Evolutionary conservation across 495 filamentous ascomycete genomes (phyloP).

Genomic region (Immersiella caudata): DNA sequence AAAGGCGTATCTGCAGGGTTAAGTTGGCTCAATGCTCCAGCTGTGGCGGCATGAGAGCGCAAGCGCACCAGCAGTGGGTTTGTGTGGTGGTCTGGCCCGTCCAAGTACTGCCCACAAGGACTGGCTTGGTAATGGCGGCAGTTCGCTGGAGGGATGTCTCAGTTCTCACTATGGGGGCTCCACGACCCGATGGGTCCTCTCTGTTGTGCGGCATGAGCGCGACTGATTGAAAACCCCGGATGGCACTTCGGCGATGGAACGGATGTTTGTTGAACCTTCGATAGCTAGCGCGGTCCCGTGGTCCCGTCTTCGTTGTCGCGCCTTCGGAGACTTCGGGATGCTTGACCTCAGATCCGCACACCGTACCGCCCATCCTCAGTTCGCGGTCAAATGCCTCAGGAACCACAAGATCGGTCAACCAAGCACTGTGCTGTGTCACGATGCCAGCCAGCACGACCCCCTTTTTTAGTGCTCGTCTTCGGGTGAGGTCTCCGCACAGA

Average conservation of each 20-base stretch:
- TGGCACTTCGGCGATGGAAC: not conserved
- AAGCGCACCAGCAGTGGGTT: not conserved
- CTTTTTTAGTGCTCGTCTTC: slow-evolving; percentile 15
- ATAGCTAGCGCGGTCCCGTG: not conserved
- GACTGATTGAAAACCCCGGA: not conserved
- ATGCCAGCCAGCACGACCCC: not conserved
- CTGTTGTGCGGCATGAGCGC: too few relatives aligned
- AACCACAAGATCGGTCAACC: not conserved
- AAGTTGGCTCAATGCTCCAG: slow-evolving; percentile 12
- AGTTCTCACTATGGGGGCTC: not conserved
- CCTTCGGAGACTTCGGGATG: not conserved
- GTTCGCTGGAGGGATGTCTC: not conserved
- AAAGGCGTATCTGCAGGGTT: slow-evolving; percentile 11
- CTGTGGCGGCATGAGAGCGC: not conserved
- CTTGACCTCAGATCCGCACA: not conserved
- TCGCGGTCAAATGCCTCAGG: not conserved
- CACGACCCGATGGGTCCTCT: not conserved
- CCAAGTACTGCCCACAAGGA: not conserved
- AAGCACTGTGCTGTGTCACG: slow-evolving; percentile 14
- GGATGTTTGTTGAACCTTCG: not conserved
- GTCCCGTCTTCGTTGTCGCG: not conserved
- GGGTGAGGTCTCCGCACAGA: slow-evolving; percentile 16
- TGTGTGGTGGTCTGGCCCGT: not conserved
- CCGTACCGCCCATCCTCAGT: not conserved
- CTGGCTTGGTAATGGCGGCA: not conserved